These are phyloP conservation scores for Smittium culicis DNA, from an alignment of 371 early-diverging fungal genomes.

Conservation along the genomic window DNA sequence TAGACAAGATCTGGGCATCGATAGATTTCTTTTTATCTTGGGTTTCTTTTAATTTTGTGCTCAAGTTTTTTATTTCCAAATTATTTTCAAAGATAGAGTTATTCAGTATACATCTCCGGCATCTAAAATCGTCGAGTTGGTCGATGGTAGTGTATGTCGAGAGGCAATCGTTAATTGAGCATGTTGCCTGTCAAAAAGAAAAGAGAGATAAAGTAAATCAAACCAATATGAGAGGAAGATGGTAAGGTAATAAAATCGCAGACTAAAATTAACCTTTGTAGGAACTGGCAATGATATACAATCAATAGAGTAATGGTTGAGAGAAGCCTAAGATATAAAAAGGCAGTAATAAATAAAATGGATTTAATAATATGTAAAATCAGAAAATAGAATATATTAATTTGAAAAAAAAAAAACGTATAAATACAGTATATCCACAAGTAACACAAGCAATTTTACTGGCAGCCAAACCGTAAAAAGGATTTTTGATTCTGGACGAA, in stretches of 20 bases:
- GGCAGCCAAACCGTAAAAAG: constrained; percentile 47
- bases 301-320: constrained; percentile 51
- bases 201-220: not conserved
- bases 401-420: constrained; percentile 1
- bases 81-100: not conserved
- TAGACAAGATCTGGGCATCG: not conserved
- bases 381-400: constrained; percentile 4
- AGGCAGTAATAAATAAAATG: too few species aligned
- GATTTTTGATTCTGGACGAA: too few species aligned
- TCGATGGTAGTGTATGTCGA: constrained; percentile 30
- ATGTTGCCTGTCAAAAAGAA: constrained; percentile 13
- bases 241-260: not conserved
- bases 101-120: constrained; percentile 31
- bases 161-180: constrained; percentile 33
- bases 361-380: not conserved
- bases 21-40: constrained; percentile 2
- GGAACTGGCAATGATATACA: constrained; percentile 53
- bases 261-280: constrained; percentile 28
- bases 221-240: not conserved
- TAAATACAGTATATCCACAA: constrained; percentile 48
- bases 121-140: constrained; percentile 36
- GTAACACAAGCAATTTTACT: constrained; percentile 45
- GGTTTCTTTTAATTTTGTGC: constrained; percentile 11
- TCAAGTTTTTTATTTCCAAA: constrained; percentile 15
- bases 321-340: constrained; percentile 27